phyloP scores from a whole-genome alignment of 2,329 filamentous ascomycete species.

The Diaporthe vexans region DNA sequence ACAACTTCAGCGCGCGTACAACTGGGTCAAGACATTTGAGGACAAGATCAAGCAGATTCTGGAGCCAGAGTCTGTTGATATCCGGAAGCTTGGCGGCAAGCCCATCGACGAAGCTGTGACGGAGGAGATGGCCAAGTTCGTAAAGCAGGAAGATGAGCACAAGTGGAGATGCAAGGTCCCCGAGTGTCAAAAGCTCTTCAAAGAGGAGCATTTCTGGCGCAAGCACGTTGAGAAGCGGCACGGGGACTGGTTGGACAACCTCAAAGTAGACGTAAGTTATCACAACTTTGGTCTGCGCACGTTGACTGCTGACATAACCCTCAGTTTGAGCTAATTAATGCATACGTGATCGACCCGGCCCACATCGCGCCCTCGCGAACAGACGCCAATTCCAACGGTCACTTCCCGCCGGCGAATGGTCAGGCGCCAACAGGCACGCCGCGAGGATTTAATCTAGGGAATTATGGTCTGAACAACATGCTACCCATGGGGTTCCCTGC shows the following conservation, averaged over 20 bases:
- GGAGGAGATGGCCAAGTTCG: slow-evolving; percentile 87
- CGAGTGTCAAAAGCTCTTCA: slow-evolving; percentile 96
- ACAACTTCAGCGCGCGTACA: slow-evolving; percentile 93
- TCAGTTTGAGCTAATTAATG: slow-evolving; percentile 90
- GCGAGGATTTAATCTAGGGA: slow-evolving; percentile 89
- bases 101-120: slow-evolving; percentile 87
- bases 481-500: slow-evolving; percentile 72
- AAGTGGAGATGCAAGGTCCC: slow-evolving; percentile 98
- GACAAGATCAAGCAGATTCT: slow-evolving; percentile 95
- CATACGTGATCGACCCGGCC: slow-evolving; percentile 92
- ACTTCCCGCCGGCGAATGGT: slow-evolving; percentile 86
- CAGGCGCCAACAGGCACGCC: slow-evolving; percentile 87
- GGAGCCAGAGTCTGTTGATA: slow-evolving; percentile 88
- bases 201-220: slow-evolving; percentile 96
- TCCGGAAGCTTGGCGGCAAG: slow-evolving; percentile 92
- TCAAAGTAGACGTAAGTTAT: slow-evolving; percentile 83
- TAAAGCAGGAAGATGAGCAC: slow-evolving; percentile 97
- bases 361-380: slow-evolving; percentile 95
- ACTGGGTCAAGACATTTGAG: slow-evolving; percentile 99
- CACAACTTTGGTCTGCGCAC: background rate
- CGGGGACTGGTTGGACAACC: slow-evolving; percentile 83
- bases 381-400: slow-evolving; percentile 94
- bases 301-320: slow-evolving; percentile 27
- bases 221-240: slow-evolving; percentile 99
- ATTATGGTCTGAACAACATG: slow-evolving; percentile 73